phyloP scores from a whole-genome alignment of 1,139 yeast genomes.

The Geotrichum fermentans region DNA sequence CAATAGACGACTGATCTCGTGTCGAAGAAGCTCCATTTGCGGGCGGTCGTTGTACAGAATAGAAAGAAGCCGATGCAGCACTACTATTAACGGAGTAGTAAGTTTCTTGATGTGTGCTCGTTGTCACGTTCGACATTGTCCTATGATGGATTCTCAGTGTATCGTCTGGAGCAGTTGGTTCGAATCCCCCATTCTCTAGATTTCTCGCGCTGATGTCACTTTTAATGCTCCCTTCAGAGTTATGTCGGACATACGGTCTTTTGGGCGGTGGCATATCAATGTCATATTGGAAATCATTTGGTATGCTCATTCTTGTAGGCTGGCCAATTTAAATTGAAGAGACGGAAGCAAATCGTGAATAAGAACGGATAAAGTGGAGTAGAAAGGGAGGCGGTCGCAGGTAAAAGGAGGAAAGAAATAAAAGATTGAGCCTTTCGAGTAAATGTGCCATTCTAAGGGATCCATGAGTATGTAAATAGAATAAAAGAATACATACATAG shows the following conservation, averaged over 20 bases:
- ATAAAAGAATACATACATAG: too few relatives aligned
- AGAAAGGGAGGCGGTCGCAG: too few relatives aligned
- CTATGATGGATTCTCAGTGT: background rate
- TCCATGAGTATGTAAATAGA: too few relatives aligned
- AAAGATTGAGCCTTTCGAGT: too few relatives aligned
- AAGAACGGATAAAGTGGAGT: too few relatives aligned
- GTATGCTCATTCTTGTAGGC: background rate
- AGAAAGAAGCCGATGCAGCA: constrained; percentile 1
- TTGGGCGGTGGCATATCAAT: background rate
- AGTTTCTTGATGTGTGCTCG: background rate
- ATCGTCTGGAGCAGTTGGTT: background rate
- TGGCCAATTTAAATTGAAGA: too few relatives aligned
- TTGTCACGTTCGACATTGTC: background rate
- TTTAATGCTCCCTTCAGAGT: background rate
- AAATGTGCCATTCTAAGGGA: too few relatives aligned
- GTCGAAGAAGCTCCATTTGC: background rate
- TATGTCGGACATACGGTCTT: background rate
- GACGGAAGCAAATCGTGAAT: too few relatives aligned
- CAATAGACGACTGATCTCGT: background rate
- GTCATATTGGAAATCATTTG: background rate
- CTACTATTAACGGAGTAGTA: constrained; percentile 5
- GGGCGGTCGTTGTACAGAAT: constrained; percentile 3
- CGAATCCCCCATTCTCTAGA: background rate
- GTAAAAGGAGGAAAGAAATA: too few relatives aligned
- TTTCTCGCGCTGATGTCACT: background rate